Conservation (phyloP, 192 early-diverging fungal genomes). For the Backusella australiensis region DNA sequence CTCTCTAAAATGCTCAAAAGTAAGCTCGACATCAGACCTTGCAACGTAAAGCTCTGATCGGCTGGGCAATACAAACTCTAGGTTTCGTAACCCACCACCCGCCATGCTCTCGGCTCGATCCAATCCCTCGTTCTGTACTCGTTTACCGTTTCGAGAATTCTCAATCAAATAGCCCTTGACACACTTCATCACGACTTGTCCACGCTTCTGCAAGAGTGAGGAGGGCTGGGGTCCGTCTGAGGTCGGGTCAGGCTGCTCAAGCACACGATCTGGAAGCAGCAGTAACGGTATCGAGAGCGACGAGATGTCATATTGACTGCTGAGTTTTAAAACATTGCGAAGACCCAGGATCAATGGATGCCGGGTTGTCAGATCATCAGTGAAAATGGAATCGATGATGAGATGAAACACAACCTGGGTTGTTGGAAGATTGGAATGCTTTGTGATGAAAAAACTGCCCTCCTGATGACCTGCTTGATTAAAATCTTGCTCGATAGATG, state of each 20-base stretch:
- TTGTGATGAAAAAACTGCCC: conserved; percentile 75
- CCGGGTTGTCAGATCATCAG: conserved; percentile 20
- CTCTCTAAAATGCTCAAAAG: conserved; percentile 46
- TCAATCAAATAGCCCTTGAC: conserved; percentile 58
- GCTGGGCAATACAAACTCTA: conserved; percentile 53
- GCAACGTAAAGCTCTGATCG: conserved; percentile 12
- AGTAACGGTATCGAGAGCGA: conserved; percentile 65
- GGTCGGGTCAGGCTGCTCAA: conserved; percentile 24
- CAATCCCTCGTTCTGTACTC: conserved; percentile 39
- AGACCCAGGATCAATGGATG: conserved; percentile 55
- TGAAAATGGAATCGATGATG: conserved; percentile 46
- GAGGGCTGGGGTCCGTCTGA: conserved; percentile 19
- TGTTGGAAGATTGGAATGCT: conserved; percentile 75
- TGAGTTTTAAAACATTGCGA: conserved; percentile 58
- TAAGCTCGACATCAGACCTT: conserved; percentile 22
- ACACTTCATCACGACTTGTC: conserved; percentile 46
- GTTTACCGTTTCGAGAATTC: conserved; percentile 45
- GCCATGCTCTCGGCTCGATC: conserved; percentile 27
- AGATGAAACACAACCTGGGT: conserved; percentile 76
- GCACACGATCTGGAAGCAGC: conserved; percentile 49
- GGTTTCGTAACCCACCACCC: conserved; percentile 41
- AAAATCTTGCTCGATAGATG: conserved; percentile 51
- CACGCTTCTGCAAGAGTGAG: conserved; percentile 41
- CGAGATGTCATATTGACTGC: conserved; percentile 61
- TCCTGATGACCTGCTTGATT: conserved; percentile 36